Conservation (phyloP, 208 protist genomes). For the Strigomonas culicis region DNA sequence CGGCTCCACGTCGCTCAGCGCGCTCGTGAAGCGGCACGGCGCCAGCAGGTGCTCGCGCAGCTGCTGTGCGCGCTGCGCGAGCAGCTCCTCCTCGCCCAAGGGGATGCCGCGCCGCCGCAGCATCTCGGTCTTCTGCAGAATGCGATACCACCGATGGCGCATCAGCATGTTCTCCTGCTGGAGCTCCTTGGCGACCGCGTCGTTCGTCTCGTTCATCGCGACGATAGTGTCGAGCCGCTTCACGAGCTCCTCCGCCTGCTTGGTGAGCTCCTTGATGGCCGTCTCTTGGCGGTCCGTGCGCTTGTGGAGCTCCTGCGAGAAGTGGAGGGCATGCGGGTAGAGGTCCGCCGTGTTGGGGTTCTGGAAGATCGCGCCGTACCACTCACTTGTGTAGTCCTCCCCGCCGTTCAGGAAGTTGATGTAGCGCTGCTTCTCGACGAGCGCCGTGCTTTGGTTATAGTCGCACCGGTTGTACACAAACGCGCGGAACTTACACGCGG, state of each 20-base stretch:
- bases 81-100: conserved; percentile 34
- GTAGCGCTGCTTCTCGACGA: conserved; percentile 61
- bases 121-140: conserved; percentile 52
- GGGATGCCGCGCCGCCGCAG: conserved; percentile 37
- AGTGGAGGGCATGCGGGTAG: conserved; percentile 64
- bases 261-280: conserved; percentile 25
- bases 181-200: conserved; percentile 24
- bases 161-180: conserved; percentile 61
- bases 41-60: conserved; percentile 47
- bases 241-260: conserved; percentile 32
- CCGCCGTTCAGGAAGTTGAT: conserved; percentile 51
- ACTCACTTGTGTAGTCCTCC: conserved; percentile 38
- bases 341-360: conserved; percentile 54
- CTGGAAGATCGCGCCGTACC: conserved; percentile 35
- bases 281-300: conserved; percentile 59
- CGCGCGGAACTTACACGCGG: conserved; percentile 62
- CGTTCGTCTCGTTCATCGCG: conserved; percentile 42
- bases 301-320: conserved; percentile 58
- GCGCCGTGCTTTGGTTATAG: conserved; percentile 36
- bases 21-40: conserved; percentile 36
- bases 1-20: conserved; percentile 41
- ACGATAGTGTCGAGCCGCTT: conserved; percentile 34
- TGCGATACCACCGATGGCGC: conserved; percentile 42
- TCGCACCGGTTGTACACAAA: conserved; percentile 79
- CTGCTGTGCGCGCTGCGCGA: conserved; percentile 27